Evolutionary conservation across 1,284 basidiomycete genomes (phyloP).

Genomic region (Entoloma clypeatum): DNA sequence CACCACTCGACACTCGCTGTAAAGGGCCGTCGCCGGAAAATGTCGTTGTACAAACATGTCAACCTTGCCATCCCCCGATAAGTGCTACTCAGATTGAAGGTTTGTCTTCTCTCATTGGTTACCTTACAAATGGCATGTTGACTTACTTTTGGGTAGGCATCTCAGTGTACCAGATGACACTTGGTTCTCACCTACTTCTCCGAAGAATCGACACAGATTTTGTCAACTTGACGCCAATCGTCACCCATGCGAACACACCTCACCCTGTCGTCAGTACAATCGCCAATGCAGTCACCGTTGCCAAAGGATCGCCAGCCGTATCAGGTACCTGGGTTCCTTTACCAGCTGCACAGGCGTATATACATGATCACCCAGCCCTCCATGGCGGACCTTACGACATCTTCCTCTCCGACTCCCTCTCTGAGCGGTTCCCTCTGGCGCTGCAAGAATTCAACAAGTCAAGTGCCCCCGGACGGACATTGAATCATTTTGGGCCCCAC

Average conservation of each 20-base stretch:
- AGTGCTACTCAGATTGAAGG: conserved; percentile 66
- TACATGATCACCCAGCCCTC: conserved; percentile 40
- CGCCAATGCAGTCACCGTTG: conserved; percentile 42
- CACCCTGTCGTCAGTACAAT: conserved; percentile 35
- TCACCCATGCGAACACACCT: conserved; percentile 38
- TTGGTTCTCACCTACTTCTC: conserved; percentile 50
- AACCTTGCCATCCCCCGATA: conserved; percentile 56
- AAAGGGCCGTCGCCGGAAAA: conserved; percentile 24
- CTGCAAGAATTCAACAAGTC: conserved; percentile 51
- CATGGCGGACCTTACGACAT: conserved; percentile 35
- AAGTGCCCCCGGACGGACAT: conserved; percentile 39
- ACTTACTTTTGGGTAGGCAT: conserved; percentile 43
- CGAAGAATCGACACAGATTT: conserved; percentile 72
- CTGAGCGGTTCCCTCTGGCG: conserved; percentile 54
- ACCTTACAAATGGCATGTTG: conserved; percentile 13
- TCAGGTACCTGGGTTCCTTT: conserved; percentile 68
- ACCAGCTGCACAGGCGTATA: conserved; percentile 46
- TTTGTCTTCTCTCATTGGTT: conserved; percentile 27
- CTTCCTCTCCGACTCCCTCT: conserved; percentile 59
- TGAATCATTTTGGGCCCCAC: conserved; percentile 54
- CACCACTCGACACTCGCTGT: conserved; percentile 34
- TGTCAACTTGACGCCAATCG: conserved; percentile 62
- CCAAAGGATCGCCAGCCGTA: conserved; percentile 45
- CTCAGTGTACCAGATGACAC: conserved; percentile 62
- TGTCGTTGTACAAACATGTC: conserved; percentile 55